Conservation (phyloP, 2,329 filamentous ascomycete genomes). For the Fusarium hainanense region DNA sequence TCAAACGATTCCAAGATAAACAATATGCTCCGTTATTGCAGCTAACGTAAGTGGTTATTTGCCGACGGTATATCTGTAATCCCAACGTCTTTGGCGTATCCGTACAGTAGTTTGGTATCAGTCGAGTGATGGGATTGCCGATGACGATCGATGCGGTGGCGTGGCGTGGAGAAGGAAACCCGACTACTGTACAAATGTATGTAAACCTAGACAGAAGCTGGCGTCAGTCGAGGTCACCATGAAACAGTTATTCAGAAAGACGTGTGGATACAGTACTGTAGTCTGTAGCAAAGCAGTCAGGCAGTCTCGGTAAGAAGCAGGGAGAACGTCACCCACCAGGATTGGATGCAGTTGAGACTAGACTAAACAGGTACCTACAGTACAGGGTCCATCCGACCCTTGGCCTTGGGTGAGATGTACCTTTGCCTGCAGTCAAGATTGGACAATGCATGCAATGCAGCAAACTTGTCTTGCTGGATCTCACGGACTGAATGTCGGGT, state of each 20-base stretch:
- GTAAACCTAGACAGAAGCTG: constrained; percentile 7
- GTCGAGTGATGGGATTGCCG: constrained; percentile 37
- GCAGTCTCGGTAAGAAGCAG: constrained; percentile 30
- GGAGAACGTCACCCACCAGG: constrained; percentile 31
- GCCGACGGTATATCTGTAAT: constrained; percentile 15
- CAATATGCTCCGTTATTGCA: constrained; percentile 11
- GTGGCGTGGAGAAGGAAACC: constrained; percentile 39
- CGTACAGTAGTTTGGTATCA: background rate
- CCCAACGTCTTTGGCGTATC: constrained; percentile 26
- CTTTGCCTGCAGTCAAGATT: constrained; percentile 10
- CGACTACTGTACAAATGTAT: constrained; percentile 1
- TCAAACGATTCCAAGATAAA: constrained; percentile 7
- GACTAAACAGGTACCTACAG: background rate
- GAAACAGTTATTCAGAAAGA: constrained; percentile 32
- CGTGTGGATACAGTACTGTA: background rate
- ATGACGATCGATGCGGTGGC: constrained; percentile 45
- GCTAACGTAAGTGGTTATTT: constrained; percentile 16
- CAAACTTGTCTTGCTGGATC: background rate
- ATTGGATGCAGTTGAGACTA: constrained; percentile 6
- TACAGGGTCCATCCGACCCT: constrained; percentile 9
- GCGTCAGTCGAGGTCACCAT: constrained; percentile 33
- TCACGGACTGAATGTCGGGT: background rate
- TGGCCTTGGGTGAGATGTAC: constrained; percentile 11
- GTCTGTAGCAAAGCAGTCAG: too few species aligned
- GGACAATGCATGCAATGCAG: constrained; percentile 2